Conservation (phyloP, 371 early-diverging fungal genomes). For the Rhizopus microsporus region DNA sequence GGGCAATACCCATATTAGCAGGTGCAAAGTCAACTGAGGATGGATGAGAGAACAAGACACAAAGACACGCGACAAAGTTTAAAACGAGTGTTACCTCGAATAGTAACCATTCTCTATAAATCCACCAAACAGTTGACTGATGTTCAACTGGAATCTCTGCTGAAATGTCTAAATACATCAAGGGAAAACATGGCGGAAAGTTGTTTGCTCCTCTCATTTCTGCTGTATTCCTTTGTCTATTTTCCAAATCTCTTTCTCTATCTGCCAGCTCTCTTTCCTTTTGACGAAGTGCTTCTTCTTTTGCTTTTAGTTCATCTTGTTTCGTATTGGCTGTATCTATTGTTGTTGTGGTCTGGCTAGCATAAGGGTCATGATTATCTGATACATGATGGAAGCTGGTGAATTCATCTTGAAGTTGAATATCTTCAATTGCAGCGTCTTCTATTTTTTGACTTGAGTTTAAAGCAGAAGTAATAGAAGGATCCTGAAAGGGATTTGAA, state of each 20-base stretch:
- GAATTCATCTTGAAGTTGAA: slow-evolving; percentile 26
- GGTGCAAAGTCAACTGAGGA: slow-evolving; percentile 68
- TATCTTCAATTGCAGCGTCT: slow-evolving; percentile 22
- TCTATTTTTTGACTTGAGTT: slow-evolving; percentile 34
- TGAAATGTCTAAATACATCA: slow-evolving; percentile 80
- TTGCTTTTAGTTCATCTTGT: slow-evolving; percentile 14
- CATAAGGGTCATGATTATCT: slow-evolving; percentile 37
- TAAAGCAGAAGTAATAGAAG: slow-evolving; percentile 54
- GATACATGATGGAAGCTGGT: slow-evolving; percentile 44
- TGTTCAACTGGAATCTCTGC: slow-evolving; percentile 73
- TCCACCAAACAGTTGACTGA: slow-evolving; percentile 62
- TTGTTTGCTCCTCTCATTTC: slow-evolving; percentile 69
- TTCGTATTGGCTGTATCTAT: neutral
- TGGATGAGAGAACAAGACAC: slow-evolving; percentile 69
- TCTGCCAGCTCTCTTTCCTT: slow-evolving; percentile 69
- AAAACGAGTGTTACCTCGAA: slow-evolving; percentile 71
- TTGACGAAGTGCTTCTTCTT: slow-evolving; percentile 66
- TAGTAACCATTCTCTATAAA: slow-evolving; percentile 80
- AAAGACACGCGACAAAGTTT: slow-evolving; percentile 79
- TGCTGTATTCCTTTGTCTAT: slow-evolving; percentile 21
- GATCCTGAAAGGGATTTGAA: slow-evolving; percentile 66
- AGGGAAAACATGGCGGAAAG: slow-evolving; percentile 83
- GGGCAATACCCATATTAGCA: slow-evolving; percentile 74
- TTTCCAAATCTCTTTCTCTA: slow-evolving; percentile 62
- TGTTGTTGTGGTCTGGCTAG: slow-evolving; percentile 13